Conservation (phyloP, 2,329 filamentous ascomycete species). For the Colletotrichum sidae region DNA sequence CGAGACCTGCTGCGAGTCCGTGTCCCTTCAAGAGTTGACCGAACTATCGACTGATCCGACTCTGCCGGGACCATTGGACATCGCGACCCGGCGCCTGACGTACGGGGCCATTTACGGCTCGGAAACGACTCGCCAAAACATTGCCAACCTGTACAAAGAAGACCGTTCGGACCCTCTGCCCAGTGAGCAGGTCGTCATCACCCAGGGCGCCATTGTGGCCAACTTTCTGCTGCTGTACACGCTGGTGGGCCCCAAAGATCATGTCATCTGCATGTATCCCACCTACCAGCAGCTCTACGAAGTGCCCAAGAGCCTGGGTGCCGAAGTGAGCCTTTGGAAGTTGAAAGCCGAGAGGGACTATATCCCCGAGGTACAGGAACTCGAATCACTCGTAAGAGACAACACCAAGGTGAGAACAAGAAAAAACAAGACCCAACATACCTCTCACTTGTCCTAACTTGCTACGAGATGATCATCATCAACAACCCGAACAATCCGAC, state of each 20-base stretch:
- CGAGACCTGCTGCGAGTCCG: conserved; percentile 81
- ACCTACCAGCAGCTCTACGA: conserved; percentile 85
- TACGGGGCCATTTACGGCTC: conserved; percentile 83
- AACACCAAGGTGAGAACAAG: conserved; percentile 70
- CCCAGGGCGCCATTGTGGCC: conserved; percentile 80
- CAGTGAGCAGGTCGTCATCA: conserved; percentile 75
- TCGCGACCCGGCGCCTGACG: conserved; percentile 66
- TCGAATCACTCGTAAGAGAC: conserved; percentile 71
- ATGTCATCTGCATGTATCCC: conserved; percentile 85
- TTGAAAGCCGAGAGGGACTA: conserved; percentile 72
- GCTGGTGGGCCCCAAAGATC: conserved; percentile 76
- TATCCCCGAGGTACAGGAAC: conserved; percentile 71
- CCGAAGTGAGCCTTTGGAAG: conserved; percentile 80
- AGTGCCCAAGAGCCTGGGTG: conserved; percentile 76
- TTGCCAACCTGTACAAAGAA: conserved; percentile 73
- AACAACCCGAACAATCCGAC: conserved; percentile 89
- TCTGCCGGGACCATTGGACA: conserved; percentile 53
- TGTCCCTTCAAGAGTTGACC: conserved; percentile 77
- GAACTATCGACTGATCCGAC: conserved; percentile 67
- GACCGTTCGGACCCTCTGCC: conserved; percentile 49
- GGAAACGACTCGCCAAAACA: conserved; percentile 68
- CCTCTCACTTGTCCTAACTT: conserved; percentile 23
- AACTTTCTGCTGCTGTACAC: conserved; percentile 81
- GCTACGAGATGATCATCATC: conserved; percentile 58
- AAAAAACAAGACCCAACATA: neutral